phyloP scores from a whole-genome alignment of 352 stramenopile species.

The Pythium sukuiense region DNA sequence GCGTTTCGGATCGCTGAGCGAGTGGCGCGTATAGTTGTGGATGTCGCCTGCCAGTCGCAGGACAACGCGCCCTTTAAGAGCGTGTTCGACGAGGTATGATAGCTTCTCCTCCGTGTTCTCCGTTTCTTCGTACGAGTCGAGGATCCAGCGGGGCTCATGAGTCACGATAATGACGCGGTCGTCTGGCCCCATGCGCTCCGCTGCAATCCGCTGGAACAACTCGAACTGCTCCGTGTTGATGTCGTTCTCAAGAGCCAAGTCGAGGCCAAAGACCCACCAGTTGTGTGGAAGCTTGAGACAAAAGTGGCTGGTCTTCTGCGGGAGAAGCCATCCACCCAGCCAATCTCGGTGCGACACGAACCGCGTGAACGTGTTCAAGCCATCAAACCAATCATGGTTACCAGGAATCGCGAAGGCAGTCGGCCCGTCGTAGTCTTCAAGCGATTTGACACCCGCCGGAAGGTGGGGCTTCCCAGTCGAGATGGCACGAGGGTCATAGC shows the following conservation, averaged over 20 bases:
- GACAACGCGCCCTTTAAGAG: constrained; percentile 72
- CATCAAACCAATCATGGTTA: constrained; percentile 96
- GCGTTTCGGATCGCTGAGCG: constrained; percentile 39
- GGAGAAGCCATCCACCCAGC: constrained; percentile 91
- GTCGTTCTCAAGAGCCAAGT: constrained; percentile 91
- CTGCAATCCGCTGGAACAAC: constrained; percentile 87
- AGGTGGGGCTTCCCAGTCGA: constrained; percentile 77
- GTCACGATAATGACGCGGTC: constrained; percentile 92
- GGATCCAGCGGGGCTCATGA: constrained; percentile 91
- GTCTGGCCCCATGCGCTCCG: constrained; percentile 69
- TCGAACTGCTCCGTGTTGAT: constrained; percentile 93
- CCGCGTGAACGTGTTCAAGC: constrained; percentile 90
- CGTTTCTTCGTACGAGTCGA: constrained; percentile 86
- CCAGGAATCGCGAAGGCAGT: constrained; percentile 83
- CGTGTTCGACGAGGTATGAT: constrained; percentile 69
- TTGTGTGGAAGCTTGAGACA: constrained; percentile 86
- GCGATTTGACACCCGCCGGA: constrained; percentile 43
- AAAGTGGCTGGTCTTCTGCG: constrained; percentile 93
- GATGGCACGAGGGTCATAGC: constrained; percentile 88
- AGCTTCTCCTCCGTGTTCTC: constrained; percentile 75
- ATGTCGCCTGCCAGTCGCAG: constrained; percentile 90
- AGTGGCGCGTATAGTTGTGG: constrained; percentile 93
- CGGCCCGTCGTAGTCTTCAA: constrained; percentile 67
- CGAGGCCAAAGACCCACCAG: constrained; percentile 92
- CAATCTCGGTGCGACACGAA: constrained; percentile 91